Evolutionary conservation across 2,329 filamentous ascomycete genomes (phyloP).

Genomic region (Furcasterigmium furcatum): DNA sequence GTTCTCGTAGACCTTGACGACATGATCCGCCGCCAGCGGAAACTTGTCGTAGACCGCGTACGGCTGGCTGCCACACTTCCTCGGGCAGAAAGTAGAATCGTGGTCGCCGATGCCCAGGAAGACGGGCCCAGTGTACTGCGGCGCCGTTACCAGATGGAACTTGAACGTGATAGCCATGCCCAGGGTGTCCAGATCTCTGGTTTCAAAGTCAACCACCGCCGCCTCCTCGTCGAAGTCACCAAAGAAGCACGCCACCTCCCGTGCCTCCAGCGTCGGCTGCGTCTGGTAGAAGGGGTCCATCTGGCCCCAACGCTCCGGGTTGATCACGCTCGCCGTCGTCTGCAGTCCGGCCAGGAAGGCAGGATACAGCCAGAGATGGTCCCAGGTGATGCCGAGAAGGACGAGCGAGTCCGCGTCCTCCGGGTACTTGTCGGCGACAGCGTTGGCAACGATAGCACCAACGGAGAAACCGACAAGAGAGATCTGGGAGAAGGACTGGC

Average conservation of each 20-base stretch:
- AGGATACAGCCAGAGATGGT: conserved; percentile 11
- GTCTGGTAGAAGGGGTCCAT: conserved; percentile 11
- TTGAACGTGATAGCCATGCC: conserved; percentile 14
- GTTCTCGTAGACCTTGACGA: conserved; percentile 10
- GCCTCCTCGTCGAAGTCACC: conserved; percentile 11
- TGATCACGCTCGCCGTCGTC: conserved; percentile 8
- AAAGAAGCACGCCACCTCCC: conserved; percentile 13
- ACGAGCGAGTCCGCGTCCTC: conserved; percentile 12
- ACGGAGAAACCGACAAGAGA: neutral
- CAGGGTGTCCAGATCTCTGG: conserved; percentile 14
- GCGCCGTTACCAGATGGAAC: conserved; percentile 12
- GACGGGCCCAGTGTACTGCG: conserved; percentile 11
- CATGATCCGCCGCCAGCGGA: conserved; percentile 8
- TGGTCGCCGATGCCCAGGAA: conserved; percentile 14
- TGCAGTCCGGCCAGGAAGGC: conserved; percentile 15
- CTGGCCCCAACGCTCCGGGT: conserved; percentile 12
- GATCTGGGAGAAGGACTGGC: conserved; percentile 9
- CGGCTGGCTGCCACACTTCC: conserved; percentile 9
- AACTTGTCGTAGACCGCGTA: conserved; percentile 8
- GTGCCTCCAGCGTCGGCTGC: conserved; percentile 10
- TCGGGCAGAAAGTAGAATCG: conserved; percentile 14
- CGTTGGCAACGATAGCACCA: conserved; percentile 10
- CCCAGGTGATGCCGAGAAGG: conserved; percentile 12
- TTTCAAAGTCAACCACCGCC: conserved; percentile 9
- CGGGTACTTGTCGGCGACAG: conserved; percentile 11